These are phyloP conservation scores for Alnus glutinosa DNA, from an alignment of 306 rosid species.

Conservation along the genomic window DNA sequence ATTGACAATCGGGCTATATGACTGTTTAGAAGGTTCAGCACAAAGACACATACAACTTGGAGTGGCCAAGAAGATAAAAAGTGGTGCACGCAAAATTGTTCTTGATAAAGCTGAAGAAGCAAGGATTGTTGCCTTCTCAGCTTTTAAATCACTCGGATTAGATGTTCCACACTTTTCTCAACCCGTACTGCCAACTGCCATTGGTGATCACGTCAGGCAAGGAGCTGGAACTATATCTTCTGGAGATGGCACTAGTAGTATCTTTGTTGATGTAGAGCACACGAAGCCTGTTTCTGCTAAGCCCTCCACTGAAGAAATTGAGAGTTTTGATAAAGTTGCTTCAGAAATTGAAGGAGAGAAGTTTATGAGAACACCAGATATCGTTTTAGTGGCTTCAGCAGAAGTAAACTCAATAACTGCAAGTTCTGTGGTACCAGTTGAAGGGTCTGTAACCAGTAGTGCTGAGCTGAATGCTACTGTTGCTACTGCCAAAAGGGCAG, in stretches of 20 bases:
- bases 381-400: slow-evolving; percentile 31
- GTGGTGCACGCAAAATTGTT: slow-evolving; percentile 91
- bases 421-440: slow-evolving; percentile 38
- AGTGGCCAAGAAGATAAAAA: slow-evolving; percentile 90
- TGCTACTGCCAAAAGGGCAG: slow-evolving; percentile 35
- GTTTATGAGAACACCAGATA: slow-evolving; percentile 33
- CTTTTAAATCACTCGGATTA: slow-evolving; percentile 85
- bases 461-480: slow-evolving; percentile 36
- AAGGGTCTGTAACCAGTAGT: slow-evolving; percentile 35
- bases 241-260: slow-evolving; percentile 51
- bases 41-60: slow-evolving; percentile 74
- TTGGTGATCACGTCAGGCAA: slow-evolving; percentile 45
- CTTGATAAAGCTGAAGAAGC: slow-evolving; percentile 98
- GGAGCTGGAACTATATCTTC: slow-evolving; percentile 52
- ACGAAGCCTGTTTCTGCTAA: slow-evolving; percentile 18
- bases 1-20: slow-evolving; percentile 30
- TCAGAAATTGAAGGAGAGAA: slow-evolving; percentile 37
- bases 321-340: slow-evolving; percentile 38
- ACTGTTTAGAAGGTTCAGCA: slow-evolving; percentile 59
- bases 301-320: slow-evolving; percentile 30
- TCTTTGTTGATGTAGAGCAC: slow-evolving; percentile 37
- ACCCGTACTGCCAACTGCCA: slow-evolving; percentile 40
- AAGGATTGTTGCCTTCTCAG: slow-evolving; percentile 81
- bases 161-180: slow-evolving; percentile 70
- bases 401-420: slow-evolving; percentile 41